Conservation (phyloP, 306 rosid species). For the Malus orientalis region DNA sequence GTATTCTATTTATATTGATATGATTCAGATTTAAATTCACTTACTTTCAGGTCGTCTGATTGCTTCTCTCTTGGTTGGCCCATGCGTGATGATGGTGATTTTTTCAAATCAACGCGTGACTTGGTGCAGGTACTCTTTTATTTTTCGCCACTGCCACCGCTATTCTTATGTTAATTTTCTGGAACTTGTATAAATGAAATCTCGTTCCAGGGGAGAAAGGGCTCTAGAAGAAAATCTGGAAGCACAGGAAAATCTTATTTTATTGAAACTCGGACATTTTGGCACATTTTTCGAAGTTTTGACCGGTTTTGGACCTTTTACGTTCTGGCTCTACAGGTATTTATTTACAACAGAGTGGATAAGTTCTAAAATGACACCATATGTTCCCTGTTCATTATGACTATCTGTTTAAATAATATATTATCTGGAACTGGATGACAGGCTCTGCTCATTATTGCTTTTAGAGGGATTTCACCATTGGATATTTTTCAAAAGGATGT, state of each 20-base stretch:
- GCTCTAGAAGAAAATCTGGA: conserved; percentile 40
- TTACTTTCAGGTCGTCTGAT: conserved; percentile 58
- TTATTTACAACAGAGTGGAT: conserved; percentile 16
- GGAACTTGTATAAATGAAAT: conserved; percentile 15
- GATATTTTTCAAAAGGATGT: conserved; percentile 59
- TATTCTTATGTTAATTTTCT: conserved; percentile 1
- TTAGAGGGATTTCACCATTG: conserved; percentile 41
- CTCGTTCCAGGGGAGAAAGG: conserved; percentile 64
- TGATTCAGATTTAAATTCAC: conserved; percentile 2
- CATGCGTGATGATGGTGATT: conserved; percentile 95
- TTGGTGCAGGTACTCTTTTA: conserved; percentile 38
- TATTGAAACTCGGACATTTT: conserved; percentile 79
- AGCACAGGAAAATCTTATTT: conserved; percentile 78
- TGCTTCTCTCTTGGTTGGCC: conserved; percentile 99
- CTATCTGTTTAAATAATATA: conserved; percentile 15
- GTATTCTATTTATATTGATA: not conserved
- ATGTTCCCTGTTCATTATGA: not conserved
- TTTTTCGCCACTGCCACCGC: conserved; percentile 1
- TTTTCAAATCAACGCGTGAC: conserved; percentile 78
- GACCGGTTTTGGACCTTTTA: conserved; percentile 98
- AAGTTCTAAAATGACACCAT: not conserved
- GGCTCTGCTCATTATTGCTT: conserved; percentile 73
- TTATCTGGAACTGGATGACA: conserved; percentile 22
- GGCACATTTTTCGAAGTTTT: conserved; percentile 86
- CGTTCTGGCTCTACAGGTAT: conserved; percentile 79